Evolutionary conservation across 768 basidiomycete species (phyloP).

Genomic region (Mycena maculata): DNA sequence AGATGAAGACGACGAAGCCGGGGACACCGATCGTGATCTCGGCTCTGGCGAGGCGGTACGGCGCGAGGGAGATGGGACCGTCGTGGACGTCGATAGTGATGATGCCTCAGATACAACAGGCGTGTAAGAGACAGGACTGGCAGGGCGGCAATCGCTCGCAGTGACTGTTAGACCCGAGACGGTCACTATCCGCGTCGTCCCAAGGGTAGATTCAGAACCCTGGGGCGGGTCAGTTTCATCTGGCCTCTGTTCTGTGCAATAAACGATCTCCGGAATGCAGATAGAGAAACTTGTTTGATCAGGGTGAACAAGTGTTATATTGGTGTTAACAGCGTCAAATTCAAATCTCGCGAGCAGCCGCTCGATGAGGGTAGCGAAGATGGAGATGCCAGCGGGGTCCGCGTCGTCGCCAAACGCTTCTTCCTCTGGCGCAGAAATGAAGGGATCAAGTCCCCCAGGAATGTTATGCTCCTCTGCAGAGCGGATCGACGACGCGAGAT

Average conservation of each 20-base stretch:
- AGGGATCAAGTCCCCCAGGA: conserved; percentile 78
- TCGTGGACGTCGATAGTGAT: conserved; percentile 21
- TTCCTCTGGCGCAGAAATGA: conserved; percentile 55
- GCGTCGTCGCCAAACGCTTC: conserved; percentile 55
- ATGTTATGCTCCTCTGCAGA: conserved; percentile 55
- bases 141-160: conserved; percentile 54
- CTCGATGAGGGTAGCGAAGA: conserved; percentile 86
- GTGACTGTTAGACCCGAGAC: conserved; percentile 69
- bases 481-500: conserved; percentile 43
- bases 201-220: conserved; percentile 28
- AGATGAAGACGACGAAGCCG: conserved; percentile 66
- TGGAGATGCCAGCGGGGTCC: conserved; percentile 80
- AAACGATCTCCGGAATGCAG: conserved; percentile 66
- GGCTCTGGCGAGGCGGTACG: conserved; percentile 40
- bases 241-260: conserved; percentile 57
- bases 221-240: conserved; percentile 19
- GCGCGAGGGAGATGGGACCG: conserved; percentile 27
- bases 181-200: conserved; percentile 60
- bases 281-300: conserved; percentile 71
- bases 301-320: conserved; percentile 76
- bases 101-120: conserved; percentile 36
- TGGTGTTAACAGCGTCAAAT: conserved; percentile 77
- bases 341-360: conserved; percentile 82
- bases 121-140: conserved; percentile 1
- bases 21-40: conserved; percentile 51